Evolutionary conservation across 1,139 yeast genomes (phyloP).

Genomic region (Debaryomyces subglobosus): DNA sequence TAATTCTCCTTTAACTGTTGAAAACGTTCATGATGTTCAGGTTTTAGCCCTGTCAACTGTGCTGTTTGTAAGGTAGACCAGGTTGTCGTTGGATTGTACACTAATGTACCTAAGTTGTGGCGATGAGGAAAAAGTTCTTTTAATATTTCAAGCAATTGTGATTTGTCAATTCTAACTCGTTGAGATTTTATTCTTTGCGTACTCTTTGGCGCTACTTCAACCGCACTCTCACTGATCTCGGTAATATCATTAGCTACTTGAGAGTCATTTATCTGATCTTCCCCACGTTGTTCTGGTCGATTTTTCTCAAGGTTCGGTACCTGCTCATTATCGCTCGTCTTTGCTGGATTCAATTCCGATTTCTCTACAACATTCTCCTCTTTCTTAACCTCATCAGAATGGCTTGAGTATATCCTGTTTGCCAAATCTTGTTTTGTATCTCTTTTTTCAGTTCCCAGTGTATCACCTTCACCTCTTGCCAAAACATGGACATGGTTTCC

Average conservation of each 20-base stretch:
- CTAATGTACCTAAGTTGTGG: constrained; percentile 58
- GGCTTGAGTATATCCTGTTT: background rate
- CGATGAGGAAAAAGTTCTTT: constrained; percentile 49
- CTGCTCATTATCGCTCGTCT: constrained; percentile 5
- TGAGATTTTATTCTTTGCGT: constrained; percentile 16
- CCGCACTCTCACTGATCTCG: background rate
- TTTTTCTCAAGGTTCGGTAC: constrained; percentile 1
- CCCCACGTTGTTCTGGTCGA: background rate
- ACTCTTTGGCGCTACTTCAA: constrained; percentile 8
- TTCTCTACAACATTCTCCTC: background rate
- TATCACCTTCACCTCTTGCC: background rate
- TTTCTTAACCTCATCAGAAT: background rate
- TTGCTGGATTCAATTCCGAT: background rate
- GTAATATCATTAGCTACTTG: background rate
- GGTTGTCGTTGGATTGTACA: constrained; percentile 61
- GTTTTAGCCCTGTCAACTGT: constrained; percentile 39
- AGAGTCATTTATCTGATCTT: background rate
- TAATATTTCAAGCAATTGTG: constrained; percentile 50
- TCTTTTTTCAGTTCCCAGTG: background rate
- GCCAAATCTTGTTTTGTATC: background rate
- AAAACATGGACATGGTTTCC: constrained; percentile 1
- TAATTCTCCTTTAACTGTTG: constrained; percentile 33
- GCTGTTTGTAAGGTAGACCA: constrained; percentile 45
- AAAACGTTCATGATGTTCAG: constrained; percentile 36
- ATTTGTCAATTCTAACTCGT: constrained; percentile 35